Conservation (phyloP, 306 rosid genomes). For the Dryas alaskensis region DNA sequence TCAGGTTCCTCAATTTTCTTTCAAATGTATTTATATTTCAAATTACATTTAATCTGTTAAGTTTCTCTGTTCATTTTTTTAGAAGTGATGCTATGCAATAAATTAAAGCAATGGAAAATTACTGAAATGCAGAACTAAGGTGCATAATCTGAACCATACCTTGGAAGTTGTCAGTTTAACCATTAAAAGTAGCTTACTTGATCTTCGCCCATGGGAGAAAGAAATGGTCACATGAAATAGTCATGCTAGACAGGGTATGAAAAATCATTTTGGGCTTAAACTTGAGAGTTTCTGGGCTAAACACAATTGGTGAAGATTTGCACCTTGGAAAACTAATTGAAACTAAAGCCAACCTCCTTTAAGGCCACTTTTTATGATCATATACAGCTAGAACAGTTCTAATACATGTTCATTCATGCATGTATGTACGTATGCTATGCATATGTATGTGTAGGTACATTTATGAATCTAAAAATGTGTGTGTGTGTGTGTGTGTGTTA, state of each 20-base stretch:
- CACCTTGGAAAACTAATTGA: not conserved
- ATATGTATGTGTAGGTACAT: not conserved
- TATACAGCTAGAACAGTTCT: not conserved
- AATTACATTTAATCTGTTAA: not conserved
- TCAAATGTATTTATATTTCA: not conserved
- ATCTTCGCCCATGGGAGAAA: not conserved
- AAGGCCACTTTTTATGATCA: not conserved
- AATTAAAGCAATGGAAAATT: not conserved
- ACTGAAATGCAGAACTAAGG: not conserved
- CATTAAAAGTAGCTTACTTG: not conserved
- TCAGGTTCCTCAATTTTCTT: slow-evolving; percentile 31
- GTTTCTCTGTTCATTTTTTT: not conserved
- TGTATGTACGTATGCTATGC: not conserved
- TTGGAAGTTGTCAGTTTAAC: not conserved
- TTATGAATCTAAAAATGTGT: no score
- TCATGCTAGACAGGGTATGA: not conserved
- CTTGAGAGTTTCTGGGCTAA: no score
- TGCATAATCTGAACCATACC: not conserved
- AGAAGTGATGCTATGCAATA: not conserved
- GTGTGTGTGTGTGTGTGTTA: slow-evolving; percentile 4
- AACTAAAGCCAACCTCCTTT: not conserved
- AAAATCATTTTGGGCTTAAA: not conserved
- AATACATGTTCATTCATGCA: not conserved
- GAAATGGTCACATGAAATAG: not conserved
- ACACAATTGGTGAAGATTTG: not conserved